phyloP scores from a whole-genome alignment of 225 moss, liverwort and hornwort species.

The Ulota crispa region DNA sequence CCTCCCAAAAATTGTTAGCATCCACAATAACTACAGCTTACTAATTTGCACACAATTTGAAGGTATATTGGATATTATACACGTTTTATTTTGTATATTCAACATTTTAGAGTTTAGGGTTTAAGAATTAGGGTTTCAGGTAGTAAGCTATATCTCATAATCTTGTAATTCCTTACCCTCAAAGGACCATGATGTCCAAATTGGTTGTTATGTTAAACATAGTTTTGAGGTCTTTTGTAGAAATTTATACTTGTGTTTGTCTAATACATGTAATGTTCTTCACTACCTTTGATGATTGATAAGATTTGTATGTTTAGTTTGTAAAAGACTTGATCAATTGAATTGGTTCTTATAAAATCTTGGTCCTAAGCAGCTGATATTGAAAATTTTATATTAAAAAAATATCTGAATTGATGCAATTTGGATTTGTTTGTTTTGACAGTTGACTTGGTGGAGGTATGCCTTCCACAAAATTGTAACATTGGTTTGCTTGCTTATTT shows the following conservation, averaged over 20 bases:
- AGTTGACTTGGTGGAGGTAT: conserved; percentile 90
- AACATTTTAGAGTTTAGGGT: too few species aligned
- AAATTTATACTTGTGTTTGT: not conserved
- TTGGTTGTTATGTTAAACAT: not conserved
- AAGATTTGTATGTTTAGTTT: not conserved
- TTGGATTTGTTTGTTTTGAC: conserved; percentile 7
- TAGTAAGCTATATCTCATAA: not conserved
- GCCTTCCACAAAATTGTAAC: conserved; percentile 62
- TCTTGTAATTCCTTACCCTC: not conserved
- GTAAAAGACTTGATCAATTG: not conserved
- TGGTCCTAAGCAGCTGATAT: too few species aligned
- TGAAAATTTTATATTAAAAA: too few species aligned
- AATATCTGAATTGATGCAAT: not conserved
- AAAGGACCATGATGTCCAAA: not conserved
- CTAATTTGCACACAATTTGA: conserved; percentile 53
- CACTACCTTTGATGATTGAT: not conserved
- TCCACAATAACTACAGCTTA: conserved; percentile 77
- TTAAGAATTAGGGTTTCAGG: too few species aligned
- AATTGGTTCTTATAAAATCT: not conserved
- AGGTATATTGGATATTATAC: conserved; percentile 35
- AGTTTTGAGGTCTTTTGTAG: not conserved
- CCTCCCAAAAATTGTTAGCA: conserved; percentile 89
- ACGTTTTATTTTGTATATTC: not conserved
- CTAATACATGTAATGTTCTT: not conserved
- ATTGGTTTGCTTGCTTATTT: conserved; percentile 83